Conservation (phyloP, 805 yeast species). For the Candida parachauliodes region DNA sequence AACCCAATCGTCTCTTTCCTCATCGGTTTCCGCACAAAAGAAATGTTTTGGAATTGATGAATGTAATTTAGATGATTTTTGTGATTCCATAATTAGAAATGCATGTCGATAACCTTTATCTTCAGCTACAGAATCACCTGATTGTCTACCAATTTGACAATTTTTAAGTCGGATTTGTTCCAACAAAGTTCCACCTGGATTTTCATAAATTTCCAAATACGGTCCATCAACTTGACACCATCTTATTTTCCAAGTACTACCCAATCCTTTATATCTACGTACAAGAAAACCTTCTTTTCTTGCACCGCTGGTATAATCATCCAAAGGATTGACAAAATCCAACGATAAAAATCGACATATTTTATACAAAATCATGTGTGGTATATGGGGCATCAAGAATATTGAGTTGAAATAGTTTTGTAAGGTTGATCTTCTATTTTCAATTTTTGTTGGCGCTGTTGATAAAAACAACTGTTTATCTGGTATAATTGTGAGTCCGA, state of each 20-base stretch:
- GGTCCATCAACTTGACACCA: constrained; percentile 67
- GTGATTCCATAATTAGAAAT: constrained; percentile 49
- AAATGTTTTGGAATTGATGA: constrained; percentile 49
- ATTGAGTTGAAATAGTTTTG: constrained; percentile 59
- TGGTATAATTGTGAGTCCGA: constrained; percentile 62
- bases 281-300: constrained; percentile 63
- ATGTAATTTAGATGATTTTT: constrained; percentile 29
- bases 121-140: constrained; percentile 38
- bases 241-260: constrained; percentile 62
- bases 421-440: constrained; percentile 50
- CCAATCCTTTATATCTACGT: constrained; percentile 62
- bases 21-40: constrained; percentile 75
- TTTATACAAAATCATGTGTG: constrained; percentile 46
- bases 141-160: constrained; percentile 56
- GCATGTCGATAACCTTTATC: constrained; percentile 57
- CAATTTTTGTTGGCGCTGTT: constrained; percentile 63
- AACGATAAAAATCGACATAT: constrained; percentile 66
- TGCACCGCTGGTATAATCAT: constrained; percentile 50
- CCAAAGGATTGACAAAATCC: constrained; percentile 60
- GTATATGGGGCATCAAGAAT: constrained; percentile 54
- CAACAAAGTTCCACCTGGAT: constrained; percentile 48
- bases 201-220: constrained; percentile 52
- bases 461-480: constrained; percentile 56
- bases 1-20: constrained; percentile 75
- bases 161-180: constrained; percentile 51